Conservation (phyloP, 31 red algal species). For the Porphyra umbilicalis region DNA sequence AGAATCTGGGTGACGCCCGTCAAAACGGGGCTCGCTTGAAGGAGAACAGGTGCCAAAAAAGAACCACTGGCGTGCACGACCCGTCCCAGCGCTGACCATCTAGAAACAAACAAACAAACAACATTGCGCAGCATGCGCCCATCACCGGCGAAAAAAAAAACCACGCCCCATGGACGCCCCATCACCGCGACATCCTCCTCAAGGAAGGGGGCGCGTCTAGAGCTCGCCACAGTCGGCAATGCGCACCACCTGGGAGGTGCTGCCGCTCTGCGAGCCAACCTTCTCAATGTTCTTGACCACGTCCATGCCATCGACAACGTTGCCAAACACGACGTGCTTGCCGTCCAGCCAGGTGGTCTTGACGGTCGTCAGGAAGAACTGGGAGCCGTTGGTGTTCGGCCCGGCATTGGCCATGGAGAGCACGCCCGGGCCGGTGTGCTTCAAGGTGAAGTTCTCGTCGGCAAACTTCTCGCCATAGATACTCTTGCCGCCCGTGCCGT, state of each 20-base stretch:
- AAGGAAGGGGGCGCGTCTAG: not conserved
- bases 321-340: slow-evolving; percentile 96
- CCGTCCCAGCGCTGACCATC: no score
- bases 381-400: slow-evolving; percentile 85
- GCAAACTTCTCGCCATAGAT: slow-evolving; percentile 90
- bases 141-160: no score
- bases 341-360: slow-evolving; percentile 73
- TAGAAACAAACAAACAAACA: no score
- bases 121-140: no score
- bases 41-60: no score
- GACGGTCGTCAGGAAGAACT: slow-evolving; percentile 92
- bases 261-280: slow-evolving; percentile 36
- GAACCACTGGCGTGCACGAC: no score
- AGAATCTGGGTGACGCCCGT: no score
- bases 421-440: slow-evolving; percentile 67
- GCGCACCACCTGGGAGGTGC: slow-evolving; percentile 31
- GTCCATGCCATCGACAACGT: slow-evolving; percentile 50
- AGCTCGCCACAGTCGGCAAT: slow-evolving; percentile 79
- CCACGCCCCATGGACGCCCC: no score
- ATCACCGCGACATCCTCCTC: no score
- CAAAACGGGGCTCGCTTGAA: no score
- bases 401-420: slow-evolving; percentile 99
- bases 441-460: slow-evolving; percentile 92
- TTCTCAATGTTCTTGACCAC: slow-evolving; percentile 54
- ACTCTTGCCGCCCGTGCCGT: slow-evolving; percentile 95